These are phyloP conservation scores for Cajanus cajan DNA, from an alignment of 306 rosid species.

Conservation along the genomic window DNA sequence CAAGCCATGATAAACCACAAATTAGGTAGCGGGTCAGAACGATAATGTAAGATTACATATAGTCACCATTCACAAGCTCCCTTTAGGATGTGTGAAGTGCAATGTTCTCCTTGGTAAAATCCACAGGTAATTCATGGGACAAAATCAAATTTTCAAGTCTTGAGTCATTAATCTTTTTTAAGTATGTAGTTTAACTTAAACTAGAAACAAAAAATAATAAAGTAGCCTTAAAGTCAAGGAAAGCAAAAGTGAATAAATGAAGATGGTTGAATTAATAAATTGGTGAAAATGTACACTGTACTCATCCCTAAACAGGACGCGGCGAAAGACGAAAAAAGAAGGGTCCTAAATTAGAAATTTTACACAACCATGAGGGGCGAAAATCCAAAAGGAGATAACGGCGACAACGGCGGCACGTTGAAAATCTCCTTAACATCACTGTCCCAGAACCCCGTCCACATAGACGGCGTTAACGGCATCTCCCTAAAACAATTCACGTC, in stretches of 20 bases:
- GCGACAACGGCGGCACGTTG: slow-evolving; percentile 69
- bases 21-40: too few species aligned
- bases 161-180: too few species aligned
- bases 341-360: neutral
- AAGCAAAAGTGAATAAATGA: neutral
- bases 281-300: neutral
- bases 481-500: slow-evolving; percentile 28
- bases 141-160: too few species aligned
- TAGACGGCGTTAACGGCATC: slow-evolving; percentile 80
- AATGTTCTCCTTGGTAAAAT: too few species aligned
- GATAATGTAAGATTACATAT: too few species aligned
- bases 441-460: slow-evolving; percentile 70
- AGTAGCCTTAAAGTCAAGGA: neutral
- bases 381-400: slow-evolving; percentile 77
- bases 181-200: neutral
- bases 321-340: neutral
- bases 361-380: slow-evolving; percentile 63
- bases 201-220: neutral
- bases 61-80: too few species aligned
- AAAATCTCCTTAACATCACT: slow-evolving; percentile 55
- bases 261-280: slow-evolving; percentile 8
- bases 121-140: too few species aligned
- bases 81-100: too few species aligned
- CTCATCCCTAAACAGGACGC: neutral
- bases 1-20: too few species aligned